Conservation (phyloP, 768 basidiomycete genomes). For the Amanita phalloides region DNA sequence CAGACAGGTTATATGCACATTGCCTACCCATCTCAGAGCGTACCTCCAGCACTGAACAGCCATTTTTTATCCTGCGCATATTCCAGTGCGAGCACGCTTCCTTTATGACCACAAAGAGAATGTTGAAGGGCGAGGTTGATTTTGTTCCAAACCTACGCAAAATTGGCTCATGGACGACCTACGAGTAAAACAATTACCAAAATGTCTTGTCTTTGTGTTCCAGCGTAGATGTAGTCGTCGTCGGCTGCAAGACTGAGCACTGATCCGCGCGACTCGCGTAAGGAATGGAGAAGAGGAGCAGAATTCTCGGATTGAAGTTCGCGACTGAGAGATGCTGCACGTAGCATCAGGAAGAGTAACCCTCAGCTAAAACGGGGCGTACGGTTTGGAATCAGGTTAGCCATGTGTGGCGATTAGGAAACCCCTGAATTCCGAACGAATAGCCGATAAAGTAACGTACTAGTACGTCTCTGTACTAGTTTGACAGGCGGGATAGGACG, state of each 20-base stretch:
- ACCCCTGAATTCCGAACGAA: neutral
- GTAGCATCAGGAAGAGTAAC: neutral
- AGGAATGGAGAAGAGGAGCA: conserved; percentile 48
- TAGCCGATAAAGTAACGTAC: neutral
- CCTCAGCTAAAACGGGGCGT: neutral
- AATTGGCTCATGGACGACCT: neutral
- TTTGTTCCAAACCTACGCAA: conserved; percentile 75
- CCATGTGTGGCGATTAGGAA: neutral
- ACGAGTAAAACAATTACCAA: conserved; percentile 32
- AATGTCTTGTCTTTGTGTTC: conserved; percentile 71
- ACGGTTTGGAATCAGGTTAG: conserved; percentile 3
- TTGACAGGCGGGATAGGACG: no score
- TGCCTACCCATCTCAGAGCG: conserved; percentile 9
- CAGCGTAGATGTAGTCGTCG: conserved; percentile 66
- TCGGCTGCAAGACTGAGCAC: conserved; percentile 71
- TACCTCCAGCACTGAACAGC: conserved; percentile 88
- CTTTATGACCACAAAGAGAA: conserved; percentile 71
- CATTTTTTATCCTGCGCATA: conserved; percentile 67
- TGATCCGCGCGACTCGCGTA: conserved; percentile 60
- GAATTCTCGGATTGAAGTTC: conserved; percentile 32
- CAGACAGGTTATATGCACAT: neutral
- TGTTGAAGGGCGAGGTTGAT: conserved; percentile 55
- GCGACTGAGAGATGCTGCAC: conserved; percentile 48
- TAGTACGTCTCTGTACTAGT: no score
- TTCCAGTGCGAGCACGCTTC: conserved; percentile 73